These are phyloP conservation scores for Suhomyces anneliseae DNA, from an alignment of 1,139 yeast genomes.

Conservation along the genomic window DNA sequence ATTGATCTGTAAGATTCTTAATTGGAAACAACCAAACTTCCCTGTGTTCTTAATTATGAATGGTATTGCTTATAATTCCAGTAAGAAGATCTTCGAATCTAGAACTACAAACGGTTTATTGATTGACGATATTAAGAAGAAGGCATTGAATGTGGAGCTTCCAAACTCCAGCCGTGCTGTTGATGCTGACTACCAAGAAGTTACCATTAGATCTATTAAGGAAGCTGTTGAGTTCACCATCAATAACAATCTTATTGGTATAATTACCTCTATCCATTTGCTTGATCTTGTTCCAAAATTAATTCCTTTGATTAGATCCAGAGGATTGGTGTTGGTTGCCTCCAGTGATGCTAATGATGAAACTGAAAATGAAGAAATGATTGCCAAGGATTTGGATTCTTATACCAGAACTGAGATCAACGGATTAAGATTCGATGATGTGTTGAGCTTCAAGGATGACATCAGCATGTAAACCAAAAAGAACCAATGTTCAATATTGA, in stretches of 20 bases:
- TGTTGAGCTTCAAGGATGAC: slow-evolving; percentile 68
- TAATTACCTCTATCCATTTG: slow-evolving; percentile 72
- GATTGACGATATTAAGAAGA: slow-evolving; percentile 22
- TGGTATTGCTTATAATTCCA: slow-evolving; percentile 50
- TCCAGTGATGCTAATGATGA: slow-evolving; percentile 40
- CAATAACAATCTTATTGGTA: slow-evolving; percentile 79
- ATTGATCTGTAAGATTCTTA: slow-evolving; percentile 82
- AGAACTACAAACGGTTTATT: slow-evolving; percentile 46
- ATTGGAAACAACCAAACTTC: slow-evolving; percentile 98
- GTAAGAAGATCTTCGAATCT: slow-evolving; percentile 32
- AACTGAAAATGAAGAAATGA: slow-evolving; percentile 26
- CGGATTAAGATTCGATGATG: slow-evolving; percentile 68
- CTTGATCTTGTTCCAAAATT: slow-evolving; percentile 74
- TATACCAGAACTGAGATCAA: slow-evolving; percentile 61
- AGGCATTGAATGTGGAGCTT: neutral
- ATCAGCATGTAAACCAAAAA: slow-evolving; percentile 49
- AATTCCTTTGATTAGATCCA: slow-evolving; percentile 70
- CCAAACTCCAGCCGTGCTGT: neutral
- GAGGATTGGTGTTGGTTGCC: slow-evolving; percentile 83
- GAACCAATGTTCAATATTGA: too few species aligned
- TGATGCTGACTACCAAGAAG: slow-evolving; percentile 36
- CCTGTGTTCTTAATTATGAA: slow-evolving; percentile 88
- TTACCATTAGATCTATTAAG: slow-evolving; percentile 45
- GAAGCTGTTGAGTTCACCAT: slow-evolving; percentile 68
- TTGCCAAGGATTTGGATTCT: slow-evolving; percentile 41